Percentiles rank a stretch among this genome's conserved stretches.
Conservation (phyloP, 441 rosid species). For the Macaranga tanarius region DNA sequence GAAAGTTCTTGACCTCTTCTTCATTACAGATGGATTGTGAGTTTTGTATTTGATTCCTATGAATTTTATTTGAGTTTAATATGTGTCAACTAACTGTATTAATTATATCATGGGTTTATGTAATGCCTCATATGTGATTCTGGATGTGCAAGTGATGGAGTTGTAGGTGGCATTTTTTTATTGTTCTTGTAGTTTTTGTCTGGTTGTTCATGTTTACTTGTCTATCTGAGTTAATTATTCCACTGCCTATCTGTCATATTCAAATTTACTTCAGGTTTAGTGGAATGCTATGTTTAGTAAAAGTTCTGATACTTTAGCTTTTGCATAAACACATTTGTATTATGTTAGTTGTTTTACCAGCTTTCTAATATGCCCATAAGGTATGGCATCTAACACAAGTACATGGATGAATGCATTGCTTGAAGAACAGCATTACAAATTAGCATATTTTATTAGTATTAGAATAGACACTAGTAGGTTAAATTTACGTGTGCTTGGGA, state of each 20-base stretch:
- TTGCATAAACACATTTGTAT: background rate
- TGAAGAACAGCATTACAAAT: background rate
- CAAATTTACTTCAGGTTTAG: background rate
- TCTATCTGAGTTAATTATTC: background rate
- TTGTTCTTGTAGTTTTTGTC: background rate
- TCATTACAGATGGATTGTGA: slow-evolving; percentile 73
- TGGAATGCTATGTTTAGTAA: background rate
- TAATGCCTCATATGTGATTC: background rate
- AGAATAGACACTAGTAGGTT: background rate
- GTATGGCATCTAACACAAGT: too few species aligned
- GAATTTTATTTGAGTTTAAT: background rate
- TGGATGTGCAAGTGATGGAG: background rate
- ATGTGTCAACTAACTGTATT: background rate
- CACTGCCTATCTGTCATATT: background rate
- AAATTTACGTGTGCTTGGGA: background rate
- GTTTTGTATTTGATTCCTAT: slow-evolving; percentile 21
- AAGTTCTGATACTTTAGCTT: background rate
- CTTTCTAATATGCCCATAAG: slow-evolving; percentile 2
- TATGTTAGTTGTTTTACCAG: background rate
- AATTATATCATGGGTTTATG: background rate
- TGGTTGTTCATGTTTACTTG: background rate
- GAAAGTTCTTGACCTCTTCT: slow-evolving; percentile 79
- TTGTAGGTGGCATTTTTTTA: background rate
- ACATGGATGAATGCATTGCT: background rate
- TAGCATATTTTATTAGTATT: background rate